Evolutionary conservation across 163 green algal genomes (phyloP).

Genomic region (Coccomyxa subellipsoidea): DNA sequence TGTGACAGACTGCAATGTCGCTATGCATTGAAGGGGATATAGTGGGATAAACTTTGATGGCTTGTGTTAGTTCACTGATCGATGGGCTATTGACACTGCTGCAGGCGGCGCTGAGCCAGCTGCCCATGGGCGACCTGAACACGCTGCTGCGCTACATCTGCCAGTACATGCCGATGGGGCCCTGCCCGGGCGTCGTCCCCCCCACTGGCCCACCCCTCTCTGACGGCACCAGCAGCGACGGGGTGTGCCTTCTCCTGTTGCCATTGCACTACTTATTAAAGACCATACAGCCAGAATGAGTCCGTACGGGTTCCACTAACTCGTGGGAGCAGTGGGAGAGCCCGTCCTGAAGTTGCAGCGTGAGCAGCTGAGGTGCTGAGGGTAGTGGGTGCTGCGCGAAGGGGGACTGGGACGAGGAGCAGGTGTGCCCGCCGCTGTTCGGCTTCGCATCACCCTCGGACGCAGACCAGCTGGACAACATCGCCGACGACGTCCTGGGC

Average conservation of each 20-base stretch:
- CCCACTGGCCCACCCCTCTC: not conserved
- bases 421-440: conserved; percentile 4
- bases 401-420: conserved; percentile 1
- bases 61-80: too few species aligned
- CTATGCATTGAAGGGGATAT: too few species aligned
- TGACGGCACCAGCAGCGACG: not conserved
- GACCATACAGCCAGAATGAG: too few species aligned
- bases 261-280: too few species aligned
- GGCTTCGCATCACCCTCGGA: not conserved
- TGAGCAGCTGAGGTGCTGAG: too few species aligned
- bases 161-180: not conserved
- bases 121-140: conserved; percentile 1
- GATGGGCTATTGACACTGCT: too few species aligned
- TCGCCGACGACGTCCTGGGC: conserved; percentile 4
- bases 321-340: too few species aligned
- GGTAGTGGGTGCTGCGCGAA: not conserved
- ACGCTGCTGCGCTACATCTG: conserved; percentile 9
- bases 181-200: not conserved
- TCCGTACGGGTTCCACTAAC: too few species aligned
- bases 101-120: conserved; percentile 11
- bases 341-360: too few species aligned
- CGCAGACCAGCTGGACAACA: not conserved
- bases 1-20: too few species aligned
- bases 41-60: too few species aligned
- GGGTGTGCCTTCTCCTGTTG: too few species aligned